Base-by-base conservation (phyloP, 1,139 yeast genomes). In the Meyerozyma guilliermondii region DNA sequence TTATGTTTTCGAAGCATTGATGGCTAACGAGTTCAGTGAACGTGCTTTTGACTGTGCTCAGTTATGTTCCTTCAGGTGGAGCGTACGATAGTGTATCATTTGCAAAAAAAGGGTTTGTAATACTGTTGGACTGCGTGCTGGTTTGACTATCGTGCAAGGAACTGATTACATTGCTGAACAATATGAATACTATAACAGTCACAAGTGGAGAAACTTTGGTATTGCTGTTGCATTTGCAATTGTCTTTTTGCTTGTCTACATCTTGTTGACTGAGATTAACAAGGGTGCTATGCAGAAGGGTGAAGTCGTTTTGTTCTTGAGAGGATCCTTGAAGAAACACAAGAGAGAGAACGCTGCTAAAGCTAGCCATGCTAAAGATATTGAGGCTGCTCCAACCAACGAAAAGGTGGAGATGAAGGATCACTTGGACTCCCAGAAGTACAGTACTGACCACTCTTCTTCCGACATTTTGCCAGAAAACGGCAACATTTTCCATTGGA, bases 131-230 rank as follows among this genome's bases (percentile, higher is more conserved):
- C 65, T 91, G 5, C 58, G 56, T 5, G 67, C 87, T 4, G 96
- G 96, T 41, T 52, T 63, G 17, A 49, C 50, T 20, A 52, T 49
- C 40, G 84, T 88, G 38, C 49, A 58, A 29, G 96, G 96, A 56
- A 74, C 80, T 41, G 65, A 53, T 16, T 88, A 81, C 58, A 50
- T 87, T 39, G 53, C 51, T 5, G 48, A 52, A 11, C 61, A 81
- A 3, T 81, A 63, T 58, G 50, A 58, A 10, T 87, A 84, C 62
- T 54, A 60, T 36, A 71, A 76, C 50, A 46, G 65, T 7, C 89
- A 88, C 60, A 77, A 78, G 56, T 88, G 96, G 96, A 81, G 96
- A 67, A 83, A 88, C 56, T 78, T 81, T 51, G 96, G 95, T 58
- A 82, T 88, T 51, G 64, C 75, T 35, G 44, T 81, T 46, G 87